These are phyloP conservation scores for Candida tibetensis DNA, from an alignment of 805 yeast genomes.

Conservation along the genomic window DNA sequence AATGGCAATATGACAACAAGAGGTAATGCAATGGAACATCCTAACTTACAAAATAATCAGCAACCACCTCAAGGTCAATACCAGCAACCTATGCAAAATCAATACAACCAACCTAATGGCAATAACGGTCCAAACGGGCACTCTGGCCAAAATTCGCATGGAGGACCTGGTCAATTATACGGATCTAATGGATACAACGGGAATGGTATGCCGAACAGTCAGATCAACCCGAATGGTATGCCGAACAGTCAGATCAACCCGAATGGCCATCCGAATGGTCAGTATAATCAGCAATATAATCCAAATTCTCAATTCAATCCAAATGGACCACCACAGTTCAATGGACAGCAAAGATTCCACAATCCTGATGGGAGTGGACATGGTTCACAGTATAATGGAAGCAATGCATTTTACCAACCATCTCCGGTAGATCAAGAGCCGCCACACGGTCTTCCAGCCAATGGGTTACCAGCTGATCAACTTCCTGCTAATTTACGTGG, in stretches of 20 bases:
- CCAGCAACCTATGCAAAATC: slow-evolving; percentile 9
- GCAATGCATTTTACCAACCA: slow-evolving; percentile 3
- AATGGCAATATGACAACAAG: too few relatives aligned
- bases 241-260: background rate
- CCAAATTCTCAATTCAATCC: too few relatives aligned
- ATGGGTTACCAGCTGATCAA: slow-evolving; percentile 24
- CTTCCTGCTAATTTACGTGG: slow-evolving; percentile 26
- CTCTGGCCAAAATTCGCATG: background rate
- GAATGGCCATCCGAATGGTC: background rate
- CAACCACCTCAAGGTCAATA: slow-evolving; percentile 8
- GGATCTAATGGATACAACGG: background rate
- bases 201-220: background rate
- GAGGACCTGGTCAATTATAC: background rate
- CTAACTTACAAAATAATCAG: too few relatives aligned
- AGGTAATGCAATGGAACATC: too few relatives aligned
- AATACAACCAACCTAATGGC: slow-evolving; percentile 2
- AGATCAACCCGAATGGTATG: background rate
- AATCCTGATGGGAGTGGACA: slow-evolving; percentile 3
- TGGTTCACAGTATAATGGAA: background rate
- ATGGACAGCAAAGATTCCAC: too few relatives aligned
- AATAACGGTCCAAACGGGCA: background rate
- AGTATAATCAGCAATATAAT: background rate
- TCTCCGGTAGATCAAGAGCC: slow-evolving; percentile 25
- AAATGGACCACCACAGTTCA: background rate
- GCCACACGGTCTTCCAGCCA: slow-evolving; percentile 31